Conservation (phyloP, 345 rosid genomes). For the sweet orange (Citrus sinensis) region DNA sequence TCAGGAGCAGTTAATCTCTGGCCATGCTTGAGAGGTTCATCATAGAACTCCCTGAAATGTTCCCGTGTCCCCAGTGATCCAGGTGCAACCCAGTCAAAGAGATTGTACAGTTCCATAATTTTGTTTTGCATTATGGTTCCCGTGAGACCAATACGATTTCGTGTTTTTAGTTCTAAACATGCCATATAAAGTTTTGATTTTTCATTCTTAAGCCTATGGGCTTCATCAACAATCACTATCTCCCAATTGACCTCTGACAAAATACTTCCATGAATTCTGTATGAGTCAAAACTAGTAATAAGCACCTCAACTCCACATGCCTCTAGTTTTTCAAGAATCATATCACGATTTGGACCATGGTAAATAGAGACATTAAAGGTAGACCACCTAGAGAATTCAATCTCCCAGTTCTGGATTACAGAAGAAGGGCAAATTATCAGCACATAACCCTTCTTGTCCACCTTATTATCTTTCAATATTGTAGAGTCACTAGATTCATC, state of each 20-base stretch:
- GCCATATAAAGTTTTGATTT: slow-evolving; percentile 88
- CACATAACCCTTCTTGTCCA: slow-evolving; percentile 45
- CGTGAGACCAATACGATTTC: slow-evolving; percentile 73
- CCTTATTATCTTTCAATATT: slow-evolving; percentile 22
- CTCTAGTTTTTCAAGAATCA: slow-evolving; percentile 67
- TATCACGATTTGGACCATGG: slow-evolving; percentile 80
- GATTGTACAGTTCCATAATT: slow-evolving; percentile 83
- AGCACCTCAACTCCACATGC: slow-evolving; percentile 66
- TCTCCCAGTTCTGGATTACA: slow-evolving; percentile 90
- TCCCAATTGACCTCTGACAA: slow-evolving; percentile 78
- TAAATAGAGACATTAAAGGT: slow-evolving; percentile 61
- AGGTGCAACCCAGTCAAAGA: slow-evolving; percentile 90
- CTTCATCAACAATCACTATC: slow-evolving; percentile 87
- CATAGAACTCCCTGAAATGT: slow-evolving; percentile 81
- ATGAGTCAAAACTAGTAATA: slow-evolving; percentile 82
- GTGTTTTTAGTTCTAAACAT: slow-evolving; percentile 56
- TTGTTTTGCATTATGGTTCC: slow-evolving; percentile 95
- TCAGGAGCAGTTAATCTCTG: slow-evolving; percentile 86
- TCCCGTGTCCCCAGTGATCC: slow-evolving; percentile 83
- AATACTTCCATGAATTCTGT: slow-evolving; percentile 66
- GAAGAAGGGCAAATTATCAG: slow-evolving; percentile 86
- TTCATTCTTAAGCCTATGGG: slow-evolving; percentile 87
- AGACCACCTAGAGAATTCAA: slow-evolving; percentile 86
- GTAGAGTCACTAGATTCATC: slow-evolving; percentile 43
- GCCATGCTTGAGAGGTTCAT: slow-evolving; percentile 88